phyloP scores from a whole-genome alignment of 352 stramenopile species.

The Phytophthora cryptogea region DNA sequence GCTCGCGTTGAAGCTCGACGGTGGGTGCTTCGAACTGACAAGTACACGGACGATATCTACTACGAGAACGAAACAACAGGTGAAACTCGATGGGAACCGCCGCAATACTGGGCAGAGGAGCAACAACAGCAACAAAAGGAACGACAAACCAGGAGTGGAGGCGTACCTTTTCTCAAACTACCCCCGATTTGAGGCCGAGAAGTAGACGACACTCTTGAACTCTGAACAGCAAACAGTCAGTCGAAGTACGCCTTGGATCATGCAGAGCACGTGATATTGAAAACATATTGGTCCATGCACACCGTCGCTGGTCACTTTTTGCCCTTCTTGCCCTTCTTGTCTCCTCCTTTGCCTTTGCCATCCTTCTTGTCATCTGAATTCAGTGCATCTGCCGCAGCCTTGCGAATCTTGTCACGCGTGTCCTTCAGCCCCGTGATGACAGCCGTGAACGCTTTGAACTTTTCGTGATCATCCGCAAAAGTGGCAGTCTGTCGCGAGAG shows the following conservation, averaged over 20 bases:
- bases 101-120: conserved; percentile 59
- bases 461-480: conserved; percentile 72
- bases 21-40: conserved; percentile 58
- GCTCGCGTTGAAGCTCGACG: conserved; percentile 46
- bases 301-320: conserved; percentile 24
- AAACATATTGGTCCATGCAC: conserved; percentile 12
- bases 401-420: conserved; percentile 67
- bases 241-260: conserved; percentile 3
- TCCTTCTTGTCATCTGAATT: conserved; percentile 76
- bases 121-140: conserved; percentile 31
- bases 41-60: conserved; percentile 73
- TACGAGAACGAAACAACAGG: conserved; percentile 59
- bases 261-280: conserved; percentile 25
- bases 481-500: conserved; percentile 69
- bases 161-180: conserved; percentile 30
- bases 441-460: conserved; percentile 80
- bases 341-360: conserved; percentile 38
- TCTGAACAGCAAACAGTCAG: not conserved
- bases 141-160: conserved; percentile 5
- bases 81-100: conserved; percentile 55
- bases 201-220: no score
- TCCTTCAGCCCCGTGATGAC: conserved; percentile 77
- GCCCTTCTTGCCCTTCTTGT: conserved; percentile 78
- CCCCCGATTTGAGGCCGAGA: conserved; percentile 23
- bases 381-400: conserved; percentile 57